Percentiles rank a stretch among this genome's conserved stretches.
Evolutionary conservation across 1,284 basidiomycete species (phyloP).

Genomic region (Salmacisia buchloeana): DNA sequence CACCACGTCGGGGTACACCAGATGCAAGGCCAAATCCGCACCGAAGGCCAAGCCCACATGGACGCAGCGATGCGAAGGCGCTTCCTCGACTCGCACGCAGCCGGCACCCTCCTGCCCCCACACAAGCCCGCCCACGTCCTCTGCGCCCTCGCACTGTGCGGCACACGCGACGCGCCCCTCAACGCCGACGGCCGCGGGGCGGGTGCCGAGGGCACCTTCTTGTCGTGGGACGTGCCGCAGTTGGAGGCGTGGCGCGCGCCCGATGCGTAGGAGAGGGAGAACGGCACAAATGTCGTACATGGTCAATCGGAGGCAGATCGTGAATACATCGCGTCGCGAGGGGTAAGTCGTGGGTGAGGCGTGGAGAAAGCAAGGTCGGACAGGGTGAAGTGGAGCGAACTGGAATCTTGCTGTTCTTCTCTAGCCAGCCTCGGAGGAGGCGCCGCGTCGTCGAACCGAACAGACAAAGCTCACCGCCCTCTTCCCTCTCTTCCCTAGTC

Average conservation of each 20-base stretch:
- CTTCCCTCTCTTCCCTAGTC: neutral
- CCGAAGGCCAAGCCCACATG: slow-evolving; percentile 55
- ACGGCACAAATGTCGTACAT: too few relatives aligned
- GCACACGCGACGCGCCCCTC: slow-evolving; percentile 54
- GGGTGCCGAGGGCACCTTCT: slow-evolving; percentile 60
- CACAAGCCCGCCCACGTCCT: slow-evolving; percentile 65
- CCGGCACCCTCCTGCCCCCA: slow-evolving; percentile 60
- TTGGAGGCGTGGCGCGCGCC: neutral
- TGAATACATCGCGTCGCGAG: too few relatives aligned
- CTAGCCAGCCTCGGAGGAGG: too few relatives aligned
- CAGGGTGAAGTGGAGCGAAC: too few relatives aligned
- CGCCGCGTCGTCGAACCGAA: too few relatives aligned
- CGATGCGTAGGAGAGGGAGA: too few relatives aligned
- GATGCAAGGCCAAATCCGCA: slow-evolving; percentile 52
- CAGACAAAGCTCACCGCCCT: too few relatives aligned
- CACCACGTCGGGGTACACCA: slow-evolving; percentile 16
- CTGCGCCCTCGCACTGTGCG: slow-evolving; percentile 54
- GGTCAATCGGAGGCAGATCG: too few relatives aligned
- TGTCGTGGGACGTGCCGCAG: slow-evolving; percentile 56
- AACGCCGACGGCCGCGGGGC: slow-evolving; percentile 22
- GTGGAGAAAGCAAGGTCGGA: too few relatives aligned
- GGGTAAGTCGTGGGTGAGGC: too few relatives aligned
- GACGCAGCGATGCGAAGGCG: slow-evolving; percentile 56
- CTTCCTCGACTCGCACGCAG: slow-evolving; percentile 62
- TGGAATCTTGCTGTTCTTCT: too few relatives aligned